Evolutionary conservation across 2,329 filamentous ascomycete species (phyloP), one percentile per base, ranked within the genome.

Genomic region (Fusarium oligoseptatum): DNA sequence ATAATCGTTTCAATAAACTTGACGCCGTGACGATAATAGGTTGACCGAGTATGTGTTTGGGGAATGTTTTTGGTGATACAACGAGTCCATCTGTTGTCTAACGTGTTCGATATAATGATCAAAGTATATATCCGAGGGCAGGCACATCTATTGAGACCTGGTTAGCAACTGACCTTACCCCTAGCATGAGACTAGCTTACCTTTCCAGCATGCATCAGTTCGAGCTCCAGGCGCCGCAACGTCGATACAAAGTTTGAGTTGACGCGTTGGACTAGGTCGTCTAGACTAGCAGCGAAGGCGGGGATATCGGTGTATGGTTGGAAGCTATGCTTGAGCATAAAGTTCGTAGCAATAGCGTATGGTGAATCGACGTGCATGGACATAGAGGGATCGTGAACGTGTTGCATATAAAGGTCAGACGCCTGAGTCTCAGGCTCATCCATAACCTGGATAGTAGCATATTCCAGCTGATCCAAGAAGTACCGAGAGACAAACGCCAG

Each of bases 391-490:
- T 85, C 83, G 34, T 80, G 75, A 4, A 83, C 36, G 68, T 89
- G 87, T 37, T 83, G 83, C 10, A 80, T 81, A 73, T 81, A 85
- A 10, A 89, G 79, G 9, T 81, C 80, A 15, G 86, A 88, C 8
- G 81, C 75, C 39, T 84, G 73, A 17, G 86, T 78, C 20, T 84
- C 82, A 3, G 74, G 64, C 12, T 75, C 70, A 22, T 75, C 71
- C 4, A 61, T 39, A n/a, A 80, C 75, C 39, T 74, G 78, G 10
- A 89, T 71, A 6, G 83, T 82, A 15, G 83, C 82, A 37, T 82
- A 83, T 76, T 90, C 88, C 34, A 90, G 79, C 61, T 88, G 86
- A 77, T 90, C 88, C 22, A 90, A 80, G 67, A 89, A 89, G 65
- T 86, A 83, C 60, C 84, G 83, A 10, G 85, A 85, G 48, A 85